These are phyloP conservation scores for Tulasnella sp. DNA, from an alignment of 768 basidiomycete genomes.

Conservation along the genomic window DNA sequence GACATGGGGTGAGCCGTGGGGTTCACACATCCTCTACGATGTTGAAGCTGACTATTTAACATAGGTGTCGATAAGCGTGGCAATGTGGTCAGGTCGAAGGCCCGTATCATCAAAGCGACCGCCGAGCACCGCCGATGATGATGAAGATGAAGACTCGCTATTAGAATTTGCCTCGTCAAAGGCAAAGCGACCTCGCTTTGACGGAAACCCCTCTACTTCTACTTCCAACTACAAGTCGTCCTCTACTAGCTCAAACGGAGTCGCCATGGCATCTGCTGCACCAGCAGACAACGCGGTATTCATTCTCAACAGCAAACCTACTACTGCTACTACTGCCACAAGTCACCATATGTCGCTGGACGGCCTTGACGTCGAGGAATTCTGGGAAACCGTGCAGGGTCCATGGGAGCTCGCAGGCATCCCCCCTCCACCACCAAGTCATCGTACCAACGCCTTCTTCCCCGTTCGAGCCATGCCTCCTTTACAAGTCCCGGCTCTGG, in stretches of 20 bases:
- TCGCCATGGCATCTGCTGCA: neutral
- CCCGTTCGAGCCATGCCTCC: constrained; percentile 8
- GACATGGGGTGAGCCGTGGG: no score
- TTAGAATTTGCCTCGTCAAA: neutral
- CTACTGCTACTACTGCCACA: neutral
- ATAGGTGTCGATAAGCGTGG: no score
- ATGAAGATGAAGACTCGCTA: neutral
- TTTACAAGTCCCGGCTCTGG: constrained; percentile 1
- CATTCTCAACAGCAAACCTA: neutral
- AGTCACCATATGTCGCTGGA: neutral
- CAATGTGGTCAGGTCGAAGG: no score
- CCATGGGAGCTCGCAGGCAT: constrained; percentile 10
- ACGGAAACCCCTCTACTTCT: neutral
- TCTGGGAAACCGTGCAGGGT: constrained; percentile 23
- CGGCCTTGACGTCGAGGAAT: neutral
- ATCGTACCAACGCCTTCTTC: neutral
- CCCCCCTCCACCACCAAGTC: neutral
- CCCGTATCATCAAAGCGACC: constrained; percentile 13
- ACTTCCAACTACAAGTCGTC: neutral
- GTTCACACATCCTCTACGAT: no score
- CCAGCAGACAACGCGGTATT: neutral
- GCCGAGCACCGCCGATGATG: neutral
- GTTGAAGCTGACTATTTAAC: no score
- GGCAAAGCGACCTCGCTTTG: constrained; percentile 15
- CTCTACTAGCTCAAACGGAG: neutral